Evolutionary conservation across 176 grass and related monocot genomes (phyloP).

Genomic region (Saccharum spontaneum): DNA sequence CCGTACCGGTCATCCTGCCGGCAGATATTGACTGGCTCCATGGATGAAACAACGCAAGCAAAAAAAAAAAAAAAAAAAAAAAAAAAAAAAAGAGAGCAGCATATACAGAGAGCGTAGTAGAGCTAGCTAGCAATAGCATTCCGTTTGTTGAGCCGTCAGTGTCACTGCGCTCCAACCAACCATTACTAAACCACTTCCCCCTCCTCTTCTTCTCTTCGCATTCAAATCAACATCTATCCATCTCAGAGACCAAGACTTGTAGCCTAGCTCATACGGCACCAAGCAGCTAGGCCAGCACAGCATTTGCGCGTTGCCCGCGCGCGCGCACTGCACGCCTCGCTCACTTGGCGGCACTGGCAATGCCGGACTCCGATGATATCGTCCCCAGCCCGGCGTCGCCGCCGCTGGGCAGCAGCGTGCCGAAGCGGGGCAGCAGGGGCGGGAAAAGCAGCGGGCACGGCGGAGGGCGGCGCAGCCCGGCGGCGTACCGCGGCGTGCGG

Average conservation of each 20-base stretch:
- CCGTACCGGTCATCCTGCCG: neutral
- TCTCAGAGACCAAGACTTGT: neutral
- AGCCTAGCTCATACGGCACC: neutral
- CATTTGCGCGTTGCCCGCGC: neutral
- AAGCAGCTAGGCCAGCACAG: neutral
- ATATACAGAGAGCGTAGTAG: neutral
- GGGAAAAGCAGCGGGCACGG: neutral
- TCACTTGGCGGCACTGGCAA: neutral
- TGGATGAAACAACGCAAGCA: neutral
- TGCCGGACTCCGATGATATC: conserved; percentile 17
- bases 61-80: neutral
- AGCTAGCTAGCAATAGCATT: neutral
- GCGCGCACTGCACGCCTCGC: neutral
- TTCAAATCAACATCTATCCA: neutral
- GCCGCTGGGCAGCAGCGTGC: neutral
- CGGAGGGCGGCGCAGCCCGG: conserved; percentile 18
- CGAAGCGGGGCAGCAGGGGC: neutral
- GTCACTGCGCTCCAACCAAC: conserved; percentile 30
- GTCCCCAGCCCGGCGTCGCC: neutral
- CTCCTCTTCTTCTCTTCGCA: neutral
- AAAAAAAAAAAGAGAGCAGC: neutral
- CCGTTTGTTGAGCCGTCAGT: conserved; percentile 26
- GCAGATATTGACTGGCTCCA: neutral
- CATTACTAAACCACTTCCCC: conserved; percentile 8
- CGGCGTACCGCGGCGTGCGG: conserved; percentile 70